Evolutionary conservation across 345 rosid species (phyloP), one percentile per base, ranked within the genome.

Genomic region (Diplotaxis tenuifolia): DNA sequence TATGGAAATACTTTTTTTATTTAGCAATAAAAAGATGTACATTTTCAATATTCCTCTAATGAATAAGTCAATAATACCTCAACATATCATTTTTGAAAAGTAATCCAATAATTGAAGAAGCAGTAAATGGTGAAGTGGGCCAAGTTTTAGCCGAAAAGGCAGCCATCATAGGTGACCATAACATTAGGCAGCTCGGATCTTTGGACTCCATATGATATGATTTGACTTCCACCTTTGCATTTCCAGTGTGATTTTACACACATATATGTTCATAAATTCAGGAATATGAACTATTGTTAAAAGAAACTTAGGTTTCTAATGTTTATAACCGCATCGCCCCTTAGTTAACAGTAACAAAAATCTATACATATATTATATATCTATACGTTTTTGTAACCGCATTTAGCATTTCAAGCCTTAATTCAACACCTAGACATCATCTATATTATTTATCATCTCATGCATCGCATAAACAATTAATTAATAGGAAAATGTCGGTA

Each of bases 101-200:
- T 25, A 3, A 3, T 23, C 4, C 28, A 25, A 25, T 25, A 25
- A 68, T 68, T 61, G 49, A 54, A 22, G 25, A 40, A 67, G 72
- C 20, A 23, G 55, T 15, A 57, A 45, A 57, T 53, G 68, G 78
- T 32, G 50, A 68, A 68, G 74, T 75, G 79, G 79, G 25, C 49
- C 74, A 68, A 68, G 45, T 7, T 52, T 1, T 38, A 40, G 69
- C 74, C 27, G 70, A 61, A 75, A 68, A 68, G 79, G 64, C 63
- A 75, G 74, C 79, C 79, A 75, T 68, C 74, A 75, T 53, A 38
- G 8, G 65, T 68, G 79, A 68, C 79, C 79, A 68, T 68, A 61
- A 61, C 22, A 53, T 52, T 40, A 18, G 28, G 63, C 34, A 53
- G 36, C 68, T 61, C 57, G 47, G 8, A 29, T 61, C 19, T 38